A percentile compares a stretch with the other conserved stretches of the same genome.
These are phyloP conservation scores for Trichosporon asahii DNA, from an alignment of 1,284 basidiomycete genomes.

Conservation along the genomic window DNA sequence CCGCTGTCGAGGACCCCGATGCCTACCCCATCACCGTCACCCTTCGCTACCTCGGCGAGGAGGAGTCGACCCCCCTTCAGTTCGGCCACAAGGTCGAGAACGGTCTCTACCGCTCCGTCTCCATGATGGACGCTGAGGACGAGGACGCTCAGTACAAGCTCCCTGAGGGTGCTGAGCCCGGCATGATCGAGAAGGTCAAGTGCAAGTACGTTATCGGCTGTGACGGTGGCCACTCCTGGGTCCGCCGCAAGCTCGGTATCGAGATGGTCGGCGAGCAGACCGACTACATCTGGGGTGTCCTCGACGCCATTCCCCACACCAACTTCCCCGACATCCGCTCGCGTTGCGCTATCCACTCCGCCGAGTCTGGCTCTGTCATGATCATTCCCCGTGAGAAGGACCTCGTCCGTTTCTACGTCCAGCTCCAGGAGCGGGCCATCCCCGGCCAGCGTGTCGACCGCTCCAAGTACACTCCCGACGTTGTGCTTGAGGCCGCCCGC, in stretches of 20 bases:
- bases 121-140: slow-evolving; percentile 23
- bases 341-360: slow-evolving; percentile 28
- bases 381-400: slow-evolving; percentile 28
- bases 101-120: slow-evolving; percentile 25
- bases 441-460: slow-evolving; percentile 25
- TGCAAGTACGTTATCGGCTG: slow-evolving; percentile 36
- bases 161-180: slow-evolving; percentile 20
- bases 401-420: slow-evolving; percentile 29
- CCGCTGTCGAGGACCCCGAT: slow-evolving; percentile 20
- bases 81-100: slow-evolving; percentile 25
- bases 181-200: slow-evolving; percentile 26
- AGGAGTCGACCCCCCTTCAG: slow-evolving; percentile 21
- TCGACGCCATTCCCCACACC: slow-evolving; percentile 28
- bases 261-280: slow-evolving; percentile 32
- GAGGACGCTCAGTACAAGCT: slow-evolving; percentile 25
- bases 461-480: slow-evolving; percentile 36
- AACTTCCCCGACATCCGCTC: slow-evolving; percentile 29
- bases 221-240: slow-evolving; percentile 35
- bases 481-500: slow-evolving; percentile 37
- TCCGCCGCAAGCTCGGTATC: slow-evolving; percentile 27
- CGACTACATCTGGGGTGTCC: slow-evolving; percentile 33
- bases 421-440: slow-evolving; percentile 21
- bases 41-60: slow-evolving; percentile 24
- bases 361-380: slow-evolving; percentile 23
- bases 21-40: slow-evolving; percentile 24